Conservation (phyloP, 73 alveolate species). For the Symbiodinium pilosum region DNA sequence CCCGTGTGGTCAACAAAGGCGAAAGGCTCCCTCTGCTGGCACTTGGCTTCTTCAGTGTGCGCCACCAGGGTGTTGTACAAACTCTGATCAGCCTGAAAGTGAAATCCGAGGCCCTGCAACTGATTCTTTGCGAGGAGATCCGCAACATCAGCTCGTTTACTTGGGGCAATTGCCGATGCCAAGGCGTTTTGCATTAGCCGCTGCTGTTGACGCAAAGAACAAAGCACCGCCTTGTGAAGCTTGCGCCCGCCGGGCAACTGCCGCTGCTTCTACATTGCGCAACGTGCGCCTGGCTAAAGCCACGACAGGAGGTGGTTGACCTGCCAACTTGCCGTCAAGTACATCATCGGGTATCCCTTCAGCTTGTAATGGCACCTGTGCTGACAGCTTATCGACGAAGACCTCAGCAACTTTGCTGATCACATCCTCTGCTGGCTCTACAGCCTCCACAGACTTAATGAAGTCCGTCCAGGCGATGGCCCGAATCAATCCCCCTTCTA, state of each 20-base stretch:
- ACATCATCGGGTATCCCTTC: constrained; percentile 36
- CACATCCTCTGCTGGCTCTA: neutral
- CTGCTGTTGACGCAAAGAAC: neutral
- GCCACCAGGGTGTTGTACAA: constrained; percentile 33
- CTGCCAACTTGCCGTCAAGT: neutral
- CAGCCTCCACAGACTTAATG: constrained; percentile 28
- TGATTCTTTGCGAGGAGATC: constrained; percentile 1
- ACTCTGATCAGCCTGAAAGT: constrained; percentile 53
- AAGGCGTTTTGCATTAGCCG: neutral
- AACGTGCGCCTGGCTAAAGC: constrained; percentile 35
- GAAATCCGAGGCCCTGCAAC: constrained; percentile 6
- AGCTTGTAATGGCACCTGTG: constrained; percentile 16
- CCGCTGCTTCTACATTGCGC: constrained; percentile 32
- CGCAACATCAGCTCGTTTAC: constrained; percentile 24
- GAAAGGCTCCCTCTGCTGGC: neutral
- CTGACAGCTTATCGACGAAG: neutral
- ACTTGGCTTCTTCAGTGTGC: constrained; percentile 51
- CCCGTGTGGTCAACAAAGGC: constrained; percentile 15
- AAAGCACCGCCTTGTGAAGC: neutral
- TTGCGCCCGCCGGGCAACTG: constrained; percentile 18
- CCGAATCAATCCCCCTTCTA: no score
- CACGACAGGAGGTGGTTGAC: neutral
- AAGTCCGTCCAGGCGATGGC: constrained; percentile 11
- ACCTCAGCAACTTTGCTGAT: neutral
- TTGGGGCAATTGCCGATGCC: constrained; percentile 30